Percentiles rank a stretch among this genome's conserved stretches.
Evolutionary conservation across 1,139 yeast species (phyloP).

Genomic region (Kodamaea suecica): DNA sequence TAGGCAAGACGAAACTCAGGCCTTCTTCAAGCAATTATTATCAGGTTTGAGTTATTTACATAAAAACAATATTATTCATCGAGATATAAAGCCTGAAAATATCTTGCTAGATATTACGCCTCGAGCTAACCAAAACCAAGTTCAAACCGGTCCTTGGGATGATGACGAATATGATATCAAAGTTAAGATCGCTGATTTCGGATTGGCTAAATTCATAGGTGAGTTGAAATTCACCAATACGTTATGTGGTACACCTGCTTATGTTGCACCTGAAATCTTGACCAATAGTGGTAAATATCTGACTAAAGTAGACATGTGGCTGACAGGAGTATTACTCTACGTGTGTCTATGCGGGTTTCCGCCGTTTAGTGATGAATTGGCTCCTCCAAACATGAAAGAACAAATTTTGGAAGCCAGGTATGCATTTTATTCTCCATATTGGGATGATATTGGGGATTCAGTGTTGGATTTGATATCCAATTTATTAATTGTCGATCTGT

Average conservation of each 20-base stretch:
- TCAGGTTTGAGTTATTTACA: conserved; percentile 65
- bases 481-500: conserved; percentile 57
- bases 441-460: conserved; percentile 67
- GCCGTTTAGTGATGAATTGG: conserved; percentile 78
- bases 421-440: conserved; percentile 77
- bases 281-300: conserved; percentile 55
- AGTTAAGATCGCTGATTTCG: conserved; percentile 73
- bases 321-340: conserved; percentile 71
- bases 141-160: conserved; percentile 73
- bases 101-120: conserved; percentile 69
- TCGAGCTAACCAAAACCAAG: conserved; percentile 38
- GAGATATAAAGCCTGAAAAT: conserved; percentile 89
- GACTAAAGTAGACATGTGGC: conserved; percentile 76
- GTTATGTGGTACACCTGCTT: conserved; percentile 29
- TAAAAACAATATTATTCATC: conserved; percentile 71
- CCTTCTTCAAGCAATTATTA: conserved; percentile 59
- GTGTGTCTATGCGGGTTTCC: conserved; percentile 83
- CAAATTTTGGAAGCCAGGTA: conserved; percentile 64
- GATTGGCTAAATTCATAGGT: conserved; percentile 30
- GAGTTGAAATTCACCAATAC: conserved; percentile 28
- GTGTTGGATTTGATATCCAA: conserved; percentile 65
- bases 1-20: conserved; percentile 59
- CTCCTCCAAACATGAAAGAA: conserved; percentile 74
- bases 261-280: conserved; percentile 75
- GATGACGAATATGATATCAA: conserved; percentile 55